Base-by-base conservation (phyloP, 1,284 basidiomycete genomes). In the Marasmius sp. region DNA sequence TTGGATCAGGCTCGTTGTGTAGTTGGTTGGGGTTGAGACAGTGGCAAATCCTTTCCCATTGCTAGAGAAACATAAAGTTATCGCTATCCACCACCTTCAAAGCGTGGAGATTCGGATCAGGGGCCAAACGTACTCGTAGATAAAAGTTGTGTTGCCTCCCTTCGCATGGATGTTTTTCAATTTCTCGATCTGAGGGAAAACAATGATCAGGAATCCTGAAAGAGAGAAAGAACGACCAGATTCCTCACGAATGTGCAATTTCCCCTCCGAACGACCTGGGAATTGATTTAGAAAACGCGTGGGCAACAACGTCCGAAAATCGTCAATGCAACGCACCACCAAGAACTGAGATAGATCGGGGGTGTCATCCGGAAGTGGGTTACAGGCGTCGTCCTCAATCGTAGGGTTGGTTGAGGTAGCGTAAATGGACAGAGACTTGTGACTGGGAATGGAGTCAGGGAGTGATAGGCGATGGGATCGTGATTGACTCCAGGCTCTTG, bases 341-440 rank as follows among this genome's bases (percentile, higher is more conserved):
- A 85, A 66, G 55, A 74, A 81, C 1, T 66, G 65, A 6, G 80
- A 79, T 3, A 88, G 75, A 67, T 86, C 79, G 0, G 85, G 85
- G 0, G 82, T 86, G 47, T 65, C 71, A 41, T 76, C 78, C 3
- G 85, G 84, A 2, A 87, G 76, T 6, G 84, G 75, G 56, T 77
- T 67, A 71, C 85, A 87, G 1, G 84, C 85, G 66, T 87, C 85
- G 64, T 81, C 74, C 4, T 69, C 68, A 8, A 79, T 69, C 2
- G 77, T 78, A 1, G 75, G 77, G 60, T 81, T 76, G 20, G 72
- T 81, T n/a, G 79, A 80, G 8, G 73, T 77, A 0, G 76, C 77
- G 56, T 77, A 84, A 41, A 84, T 74, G 0, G 81, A 81, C 7
- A 75, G 70, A 6, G 73, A 70, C 2, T 69, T 12, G 70, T 70